These are phyloP conservation scores for Neocatenulostroma microsporum DNA, from an alignment of 2,329 filamentous ascomycete genomes.

Conservation along the genomic window DNA sequence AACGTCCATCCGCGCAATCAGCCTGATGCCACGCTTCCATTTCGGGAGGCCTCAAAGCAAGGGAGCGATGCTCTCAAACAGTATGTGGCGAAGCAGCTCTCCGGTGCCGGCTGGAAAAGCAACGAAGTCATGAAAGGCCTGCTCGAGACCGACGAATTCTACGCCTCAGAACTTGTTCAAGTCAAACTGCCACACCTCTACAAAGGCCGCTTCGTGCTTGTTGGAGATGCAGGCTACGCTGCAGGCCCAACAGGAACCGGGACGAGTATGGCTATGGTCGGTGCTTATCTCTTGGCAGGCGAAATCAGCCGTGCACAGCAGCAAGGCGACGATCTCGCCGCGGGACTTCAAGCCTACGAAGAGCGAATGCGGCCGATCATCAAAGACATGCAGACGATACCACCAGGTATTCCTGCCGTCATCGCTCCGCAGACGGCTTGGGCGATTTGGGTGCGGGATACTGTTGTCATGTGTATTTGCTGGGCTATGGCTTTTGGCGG, in stretches of 20 bases:
- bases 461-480: conserved; percentile 32
- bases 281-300: conserved; percentile 3
- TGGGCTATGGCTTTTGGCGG: conserved; percentile 20
- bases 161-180: conserved; percentile 35
- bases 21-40: conserved; percentile 24
- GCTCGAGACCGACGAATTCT: conserved; percentile 30
- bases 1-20: conserved; percentile 27
- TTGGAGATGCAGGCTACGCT: conserved; percentile 22
- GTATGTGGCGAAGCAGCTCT: conserved; percentile 20
- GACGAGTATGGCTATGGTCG: conserved; percentile 3
- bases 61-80: conserved; percentile 31
- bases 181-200: conserved; percentile 19
- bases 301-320: conserved; percentile 7
- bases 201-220: conserved; percentile 2
- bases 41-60: conserved; percentile 35
- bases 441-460: conserved; percentile 8
- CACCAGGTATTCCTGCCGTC: conserved; percentile 5
- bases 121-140: conserved; percentile 13
- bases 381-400: conserved; percentile 15
- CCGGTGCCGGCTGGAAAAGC: conserved; percentile 17
- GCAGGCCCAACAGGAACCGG: conserved; percentile 8
- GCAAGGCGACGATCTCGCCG: conserved; percentile 13
- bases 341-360: conserved; percentile 21
- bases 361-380: conserved; percentile 16
- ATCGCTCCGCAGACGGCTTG: conserved; percentile 9